These are phyloP conservation scores for Dichotomopilus funicola DNA, from an alignment of 2,329 filamentous ascomycete species.

Conservation along the genomic window DNA sequence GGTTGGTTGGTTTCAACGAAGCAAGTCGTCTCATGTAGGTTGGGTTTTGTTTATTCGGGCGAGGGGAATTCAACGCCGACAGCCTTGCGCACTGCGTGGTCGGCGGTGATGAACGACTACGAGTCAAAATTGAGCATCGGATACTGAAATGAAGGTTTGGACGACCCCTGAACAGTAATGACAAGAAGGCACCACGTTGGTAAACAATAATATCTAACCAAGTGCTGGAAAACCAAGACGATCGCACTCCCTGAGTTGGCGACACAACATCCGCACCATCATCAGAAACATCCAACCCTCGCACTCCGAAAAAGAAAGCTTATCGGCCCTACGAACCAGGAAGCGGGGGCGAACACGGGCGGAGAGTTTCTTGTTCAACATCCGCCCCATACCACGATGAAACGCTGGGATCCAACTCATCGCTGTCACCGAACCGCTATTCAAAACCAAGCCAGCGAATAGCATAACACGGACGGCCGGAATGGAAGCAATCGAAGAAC, in stretches of 20 bases:
- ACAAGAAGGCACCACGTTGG: too few species aligned
- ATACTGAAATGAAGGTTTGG: too few species aligned
- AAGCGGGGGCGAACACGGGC: background rate
- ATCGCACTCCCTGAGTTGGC: too few species aligned
- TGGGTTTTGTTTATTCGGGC: background rate
- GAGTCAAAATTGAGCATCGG: too few species aligned
- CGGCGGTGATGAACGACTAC: too few species aligned
- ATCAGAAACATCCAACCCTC: background rate
- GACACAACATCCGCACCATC: background rate
- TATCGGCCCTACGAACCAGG: slow-evolving; percentile 7
- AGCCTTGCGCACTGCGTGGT: too few species aligned
- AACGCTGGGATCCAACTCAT: too few species aligned
- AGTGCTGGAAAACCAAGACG: too few species aligned
- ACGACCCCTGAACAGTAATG: too few species aligned
- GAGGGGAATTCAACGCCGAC: background rate
- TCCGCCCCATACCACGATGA: too few species aligned
- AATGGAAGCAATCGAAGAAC: background rate
- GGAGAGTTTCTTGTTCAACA: background rate
- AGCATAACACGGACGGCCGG: background rate
- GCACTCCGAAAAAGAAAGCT: background rate
- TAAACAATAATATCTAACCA: too few species aligned
- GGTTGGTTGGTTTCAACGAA: background rate
- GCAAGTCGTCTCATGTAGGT: background rate
- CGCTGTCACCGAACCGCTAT: background rate
- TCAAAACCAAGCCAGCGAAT: background rate